Evolutionary conservation across 148 eudicot genomes (phyloP).

Genomic region (Beta vulgaris): DNA sequence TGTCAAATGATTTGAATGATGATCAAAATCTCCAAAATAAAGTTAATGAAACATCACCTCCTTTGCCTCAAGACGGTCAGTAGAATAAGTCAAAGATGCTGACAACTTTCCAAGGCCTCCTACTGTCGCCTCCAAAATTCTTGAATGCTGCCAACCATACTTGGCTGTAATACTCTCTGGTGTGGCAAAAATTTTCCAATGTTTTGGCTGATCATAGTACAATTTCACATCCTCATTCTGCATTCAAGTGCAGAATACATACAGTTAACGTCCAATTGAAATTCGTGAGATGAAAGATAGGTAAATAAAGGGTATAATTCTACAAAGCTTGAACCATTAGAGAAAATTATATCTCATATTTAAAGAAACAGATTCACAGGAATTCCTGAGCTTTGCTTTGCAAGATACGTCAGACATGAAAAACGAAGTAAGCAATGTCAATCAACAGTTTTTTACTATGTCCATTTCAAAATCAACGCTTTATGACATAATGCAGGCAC

Average conservation of each 20-base stretch:
- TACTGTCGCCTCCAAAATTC: slow-evolving; percentile 55
- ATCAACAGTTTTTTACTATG: not conserved
- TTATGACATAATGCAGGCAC: not conserved
- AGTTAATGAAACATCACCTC: slow-evolving; percentile 44
- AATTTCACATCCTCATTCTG: slow-evolving; percentile 71
- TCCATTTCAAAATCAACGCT: not conserved
- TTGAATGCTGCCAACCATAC: slow-evolving; percentile 46
- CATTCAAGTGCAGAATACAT: slow-evolving; percentile 18
- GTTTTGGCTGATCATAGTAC: slow-evolving; percentile 54
- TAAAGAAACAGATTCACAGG: not conserved
- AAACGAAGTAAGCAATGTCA: not conserved
- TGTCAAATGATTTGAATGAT: not conserved
- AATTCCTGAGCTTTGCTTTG: not conserved
- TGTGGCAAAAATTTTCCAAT: slow-evolving; percentile 55
- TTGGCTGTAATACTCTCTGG: slow-evolving; percentile 43
- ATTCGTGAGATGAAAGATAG: not conserved
- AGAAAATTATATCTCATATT: not conserved
- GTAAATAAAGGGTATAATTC: not conserved
- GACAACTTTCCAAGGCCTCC: slow-evolving; percentile 73
- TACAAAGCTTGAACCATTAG: not conserved
- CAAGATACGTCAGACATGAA: not conserved
- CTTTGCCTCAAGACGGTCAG: slow-evolving; percentile 43
- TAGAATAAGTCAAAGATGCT: slow-evolving; percentile 59
- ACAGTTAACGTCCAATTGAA: slow-evolving; percentile 12
- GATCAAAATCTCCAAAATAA: not conserved